These are phyloP conservation scores for Pleurotus tuber-regium DNA, from an alignment of 768 basidiomycete species.

Conservation along the genomic window DNA sequence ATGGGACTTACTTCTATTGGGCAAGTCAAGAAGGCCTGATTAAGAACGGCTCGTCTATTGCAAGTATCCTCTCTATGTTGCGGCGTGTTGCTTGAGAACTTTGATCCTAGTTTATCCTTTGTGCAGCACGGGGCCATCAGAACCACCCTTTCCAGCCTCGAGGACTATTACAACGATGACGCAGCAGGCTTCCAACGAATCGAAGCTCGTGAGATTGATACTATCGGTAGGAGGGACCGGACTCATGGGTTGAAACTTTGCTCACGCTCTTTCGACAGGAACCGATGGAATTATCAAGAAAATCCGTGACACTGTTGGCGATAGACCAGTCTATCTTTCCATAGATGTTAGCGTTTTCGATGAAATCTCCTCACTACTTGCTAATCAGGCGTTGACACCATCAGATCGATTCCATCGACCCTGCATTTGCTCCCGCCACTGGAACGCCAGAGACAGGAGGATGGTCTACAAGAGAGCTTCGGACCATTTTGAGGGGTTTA, in stretches of 20 bases:
- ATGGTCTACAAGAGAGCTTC: constrained; percentile 82
- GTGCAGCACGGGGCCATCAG: constrained; percentile 82
- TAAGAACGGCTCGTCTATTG: constrained; percentile 75
- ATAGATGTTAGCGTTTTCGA: constrained; percentile 55
- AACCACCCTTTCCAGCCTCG: constrained; percentile 75
- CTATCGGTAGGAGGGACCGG: constrained; percentile 48
- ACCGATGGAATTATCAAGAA: constrained; percentile 75
- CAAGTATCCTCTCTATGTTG: constrained; percentile 50
- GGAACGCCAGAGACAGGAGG: constrained; percentile 85
- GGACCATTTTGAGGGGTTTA: constrained; percentile 72
- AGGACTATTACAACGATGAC: constrained; percentile 78
- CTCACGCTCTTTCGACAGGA: constrained; percentile 34
- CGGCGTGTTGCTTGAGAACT: constrained; percentile 27
- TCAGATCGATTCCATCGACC: constrained; percentile 79
- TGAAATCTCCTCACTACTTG: constrained; percentile 3
- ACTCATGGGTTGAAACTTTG: neutral
- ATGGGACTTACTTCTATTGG: constrained; percentile 91
- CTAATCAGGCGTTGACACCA: neutral
- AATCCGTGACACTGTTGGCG: constrained; percentile 76
- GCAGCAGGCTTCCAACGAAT: constrained; percentile 79
- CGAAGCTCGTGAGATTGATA: constrained; percentile 83
- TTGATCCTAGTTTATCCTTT: constrained; percentile 74
- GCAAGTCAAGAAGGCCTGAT: constrained; percentile 83
- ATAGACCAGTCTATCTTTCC: constrained; percentile 73
- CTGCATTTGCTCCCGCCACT: constrained; percentile 79